Evolutionary conservation across 2,329 filamentous ascomycete species (phyloP).

Genomic region (Cordyceps fumosorosea): DNA sequence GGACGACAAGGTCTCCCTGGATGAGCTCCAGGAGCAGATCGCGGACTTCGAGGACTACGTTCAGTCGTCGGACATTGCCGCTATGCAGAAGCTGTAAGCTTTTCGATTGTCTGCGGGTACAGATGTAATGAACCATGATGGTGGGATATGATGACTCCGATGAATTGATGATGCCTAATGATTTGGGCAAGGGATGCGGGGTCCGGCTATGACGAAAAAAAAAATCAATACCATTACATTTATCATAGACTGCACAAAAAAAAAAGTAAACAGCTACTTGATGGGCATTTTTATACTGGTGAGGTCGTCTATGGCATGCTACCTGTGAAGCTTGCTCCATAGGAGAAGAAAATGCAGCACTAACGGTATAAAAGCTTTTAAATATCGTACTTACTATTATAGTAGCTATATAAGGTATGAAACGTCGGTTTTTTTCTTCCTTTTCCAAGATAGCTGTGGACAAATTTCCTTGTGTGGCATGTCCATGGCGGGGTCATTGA

Average conservation of each 20-base stretch:
- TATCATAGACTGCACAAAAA: constrained; percentile 14
- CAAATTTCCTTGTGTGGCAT: background rate
- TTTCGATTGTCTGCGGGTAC: constrained; percentile 14
- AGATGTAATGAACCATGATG: constrained; percentile 28
- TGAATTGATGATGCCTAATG: constrained; percentile 15
- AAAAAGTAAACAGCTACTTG: constrained; percentile 5
- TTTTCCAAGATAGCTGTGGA: background rate
- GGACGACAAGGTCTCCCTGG: constrained; percentile 88
- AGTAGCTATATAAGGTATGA: background rate
- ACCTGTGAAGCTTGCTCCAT: background rate
- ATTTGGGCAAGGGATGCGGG: constrained; percentile 11
- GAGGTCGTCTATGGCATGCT: background rate
- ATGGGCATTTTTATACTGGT: background rate
- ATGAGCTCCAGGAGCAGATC: constrained; percentile 83
- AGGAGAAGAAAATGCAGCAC: background rate
- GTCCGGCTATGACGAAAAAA: constrained; percentile 13
- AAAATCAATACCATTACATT: constrained; percentile 12
- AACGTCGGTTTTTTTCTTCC: background rate
- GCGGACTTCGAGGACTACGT: constrained; percentile 83
- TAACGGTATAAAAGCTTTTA: background rate
- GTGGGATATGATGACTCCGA: constrained; percentile 23
- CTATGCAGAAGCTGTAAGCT: constrained; percentile 20
- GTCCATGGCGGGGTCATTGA: constrained; percentile 2
- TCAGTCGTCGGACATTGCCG: constrained; percentile 44
- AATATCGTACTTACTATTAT: too few species aligned